These are phyloP conservation scores for Nannizziopsis barbatae DNA, from an alignment of 2,329 filamentous ascomycete species.

Conservation along the genomic window DNA sequence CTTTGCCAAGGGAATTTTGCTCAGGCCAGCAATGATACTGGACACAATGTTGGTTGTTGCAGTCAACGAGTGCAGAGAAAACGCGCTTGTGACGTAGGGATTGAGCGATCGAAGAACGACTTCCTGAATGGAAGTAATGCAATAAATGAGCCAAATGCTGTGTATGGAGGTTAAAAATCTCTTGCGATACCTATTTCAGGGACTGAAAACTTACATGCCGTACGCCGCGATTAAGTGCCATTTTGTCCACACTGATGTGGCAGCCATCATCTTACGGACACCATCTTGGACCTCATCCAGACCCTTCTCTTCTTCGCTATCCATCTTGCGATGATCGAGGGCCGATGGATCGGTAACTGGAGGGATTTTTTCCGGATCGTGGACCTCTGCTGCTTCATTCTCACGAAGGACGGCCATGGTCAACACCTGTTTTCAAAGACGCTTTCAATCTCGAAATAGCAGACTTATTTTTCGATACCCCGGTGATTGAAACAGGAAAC, in stretches of 20 bases:
- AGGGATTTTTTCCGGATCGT: not conserved
- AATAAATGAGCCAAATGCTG: conserved; percentile 28
- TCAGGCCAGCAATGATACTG: conserved; percentile 43
- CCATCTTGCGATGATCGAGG: not conserved
- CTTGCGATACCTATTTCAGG: not conserved
- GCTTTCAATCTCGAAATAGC: not conserved
- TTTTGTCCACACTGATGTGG: conserved; percentile 30
- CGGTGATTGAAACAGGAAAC: not conserved
- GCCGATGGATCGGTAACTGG: not conserved
- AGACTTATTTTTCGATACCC: not conserved
- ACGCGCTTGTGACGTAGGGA: conserved; percentile 42
- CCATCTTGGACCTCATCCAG: conserved; percentile 16
- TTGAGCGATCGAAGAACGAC: conserved; percentile 23
- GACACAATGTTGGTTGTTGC: conserved; percentile 44
- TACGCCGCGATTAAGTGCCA: conserved; percentile 26
- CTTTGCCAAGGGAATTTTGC: conserved; percentile 49
- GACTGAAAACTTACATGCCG: conserved; percentile 17
- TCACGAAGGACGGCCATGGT: not conserved
- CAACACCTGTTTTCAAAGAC: not conserved
- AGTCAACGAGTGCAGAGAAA: conserved; percentile 41
- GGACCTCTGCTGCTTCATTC: not conserved
- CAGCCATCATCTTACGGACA: conserved; percentile 31
- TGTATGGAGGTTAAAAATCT: not conserved
- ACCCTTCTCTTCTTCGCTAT: not conserved
- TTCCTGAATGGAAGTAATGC: conserved; percentile 26